Evolutionary conservation across 441 rosid genomes (phyloP).

Genomic region (Macaranga tanarius): DNA sequence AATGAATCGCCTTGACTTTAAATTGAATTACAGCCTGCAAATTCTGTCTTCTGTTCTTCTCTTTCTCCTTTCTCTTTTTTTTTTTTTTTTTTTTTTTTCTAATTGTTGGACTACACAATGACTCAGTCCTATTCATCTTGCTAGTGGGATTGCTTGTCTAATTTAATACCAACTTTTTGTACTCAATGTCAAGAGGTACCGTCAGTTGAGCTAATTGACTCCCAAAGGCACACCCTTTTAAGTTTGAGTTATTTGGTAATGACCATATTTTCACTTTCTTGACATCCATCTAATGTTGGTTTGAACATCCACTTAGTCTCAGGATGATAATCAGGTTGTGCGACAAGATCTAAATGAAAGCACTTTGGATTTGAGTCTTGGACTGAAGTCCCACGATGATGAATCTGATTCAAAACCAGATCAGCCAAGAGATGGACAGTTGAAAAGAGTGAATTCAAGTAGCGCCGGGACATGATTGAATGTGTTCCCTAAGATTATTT

Average conservation of each 20-base stretch:
- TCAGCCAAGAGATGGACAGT: slow-evolving; percentile 28
- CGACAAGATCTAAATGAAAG: slow-evolving; percentile 90
- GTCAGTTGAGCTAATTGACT: neutral
- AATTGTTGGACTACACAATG: neutral
- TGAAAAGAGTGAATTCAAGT: slow-evolving; percentile 32
- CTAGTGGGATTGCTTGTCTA: neutral
- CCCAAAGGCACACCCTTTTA: neutral
- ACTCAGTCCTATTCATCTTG: neutral
- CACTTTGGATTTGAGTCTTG: slow-evolving; percentile 73
- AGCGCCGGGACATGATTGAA: slow-evolving; percentile 18
- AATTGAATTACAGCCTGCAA: neutral
- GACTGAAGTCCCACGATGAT: slow-evolving; percentile 48
- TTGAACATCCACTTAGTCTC: slow-evolving; percentile 28
- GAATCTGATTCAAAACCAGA: slow-evolving; percentile 39
- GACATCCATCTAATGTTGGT: slow-evolving; percentile 20
- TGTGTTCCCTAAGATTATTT: slow-evolving; percentile 16
- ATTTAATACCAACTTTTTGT: neutral
- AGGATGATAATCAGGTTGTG: slow-evolving; percentile 56
- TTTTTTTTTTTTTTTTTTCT: neutral
- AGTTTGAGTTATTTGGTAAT: neutral
- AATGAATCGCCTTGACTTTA: slow-evolving; percentile 1
- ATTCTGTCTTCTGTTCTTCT: neutral
- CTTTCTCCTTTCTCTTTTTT: neutral
- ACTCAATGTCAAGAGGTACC: neutral
- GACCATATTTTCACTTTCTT: neutral